Evolutionary conservation across 2,329 filamentous ascomycete species (phyloP).

Genomic region (Clarireedia paspali): DNA sequence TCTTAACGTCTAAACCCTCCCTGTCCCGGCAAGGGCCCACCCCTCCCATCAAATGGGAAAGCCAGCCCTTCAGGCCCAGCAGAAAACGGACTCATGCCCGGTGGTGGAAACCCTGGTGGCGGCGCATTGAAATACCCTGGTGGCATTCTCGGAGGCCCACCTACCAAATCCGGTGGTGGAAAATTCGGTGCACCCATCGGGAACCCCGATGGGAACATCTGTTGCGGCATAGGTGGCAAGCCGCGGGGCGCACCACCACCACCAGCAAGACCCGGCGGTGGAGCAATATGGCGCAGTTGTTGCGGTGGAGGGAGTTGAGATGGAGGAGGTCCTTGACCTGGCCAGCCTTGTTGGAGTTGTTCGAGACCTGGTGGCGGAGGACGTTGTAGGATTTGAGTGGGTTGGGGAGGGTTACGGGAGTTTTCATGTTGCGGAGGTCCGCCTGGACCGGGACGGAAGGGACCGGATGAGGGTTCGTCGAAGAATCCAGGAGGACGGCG

Average conservation of each 20-base stretch:
- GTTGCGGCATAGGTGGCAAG: constrained; percentile 41
- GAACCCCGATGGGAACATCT: constrained; percentile 57
- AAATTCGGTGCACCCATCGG: constrained; percentile 45
- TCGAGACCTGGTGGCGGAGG: constrained; percentile 53
- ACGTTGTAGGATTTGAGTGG: constrained; percentile 57
- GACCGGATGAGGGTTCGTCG: constrained; percentile 22
- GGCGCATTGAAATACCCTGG: constrained; percentile 38
- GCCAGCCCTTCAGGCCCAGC: constrained; percentile 45
- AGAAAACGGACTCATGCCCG: constrained; percentile 45
- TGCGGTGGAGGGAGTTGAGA: constrained; percentile 31
- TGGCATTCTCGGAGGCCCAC: constrained; percentile 34
- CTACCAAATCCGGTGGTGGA: constrained; percentile 40
- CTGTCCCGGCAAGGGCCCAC: constrained; percentile 40
- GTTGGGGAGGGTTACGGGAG: constrained; percentile 35
- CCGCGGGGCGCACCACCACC: constrained; percentile 31
- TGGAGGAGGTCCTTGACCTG: constrained; percentile 16
- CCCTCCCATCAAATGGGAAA: constrained; percentile 49
- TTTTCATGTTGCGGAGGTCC: constrained; percentile 24
- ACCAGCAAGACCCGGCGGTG: constrained; percentile 49
- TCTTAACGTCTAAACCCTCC: constrained; percentile 35
- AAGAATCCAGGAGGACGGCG: constrained; percentile 31
- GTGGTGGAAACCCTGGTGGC: constrained; percentile 46
- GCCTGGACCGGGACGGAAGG: constrained; percentile 22
- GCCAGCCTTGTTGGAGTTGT: constrained; percentile 36
- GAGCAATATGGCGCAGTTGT: constrained; percentile 38